These are phyloP conservation scores for Lignosus rhinocerotis DNA, from an alignment of 1,284 basidiomycete species.

Conservation along the genomic window DNA sequence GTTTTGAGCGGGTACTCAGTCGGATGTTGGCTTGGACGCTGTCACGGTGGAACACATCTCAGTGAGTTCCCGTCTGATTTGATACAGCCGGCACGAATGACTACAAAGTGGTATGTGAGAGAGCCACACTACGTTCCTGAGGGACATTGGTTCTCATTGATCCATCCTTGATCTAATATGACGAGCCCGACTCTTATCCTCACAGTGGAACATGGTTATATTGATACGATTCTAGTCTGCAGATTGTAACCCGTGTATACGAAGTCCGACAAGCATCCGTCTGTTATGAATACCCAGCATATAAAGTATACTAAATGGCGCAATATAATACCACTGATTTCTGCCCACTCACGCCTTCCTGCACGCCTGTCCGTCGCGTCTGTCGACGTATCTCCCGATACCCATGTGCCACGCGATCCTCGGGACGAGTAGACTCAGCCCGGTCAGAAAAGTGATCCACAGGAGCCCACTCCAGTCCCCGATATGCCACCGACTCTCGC, in stretches of 20 bases:
- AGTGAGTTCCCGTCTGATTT: slow-evolving; percentile 4
- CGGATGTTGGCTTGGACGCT: not conserved
- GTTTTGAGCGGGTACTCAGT: not conserved
- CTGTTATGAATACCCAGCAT: slow-evolving; percentile 19
- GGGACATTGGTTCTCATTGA: slow-evolving; percentile 53
- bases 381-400: slow-evolving; percentile 68
- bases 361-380: slow-evolving; percentile 47
- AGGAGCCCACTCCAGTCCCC: slow-evolving; percentile 64
- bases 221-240: slow-evolving; percentile 7
- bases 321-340: slow-evolving; percentile 5
- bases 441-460: slow-evolving; percentile 65
- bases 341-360: slow-evolving; percentile 24
- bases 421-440: slow-evolving; percentile 64
- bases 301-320: slow-evolving; percentile 17
- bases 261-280: slow-evolving; percentile 5
- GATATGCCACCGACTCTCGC: slow-evolving; percentile 62
- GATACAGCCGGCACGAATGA: slow-evolving; percentile 47
- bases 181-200: slow-evolving; percentile 35
- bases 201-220: not conserved
- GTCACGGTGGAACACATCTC: slow-evolving; percentile 9
- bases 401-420: slow-evolving; percentile 72
- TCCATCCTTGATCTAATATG: slow-evolving; percentile 87
- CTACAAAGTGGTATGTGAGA: slow-evolving; percentile 70
- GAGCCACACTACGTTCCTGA: slow-evolving; percentile 44
- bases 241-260: not conserved